Evolutionary conservation across 192 early-diverging fungal genomes (phyloP), one percentile per base, ranked within the genome.

Genomic region (Coemansia sp.): DNA sequence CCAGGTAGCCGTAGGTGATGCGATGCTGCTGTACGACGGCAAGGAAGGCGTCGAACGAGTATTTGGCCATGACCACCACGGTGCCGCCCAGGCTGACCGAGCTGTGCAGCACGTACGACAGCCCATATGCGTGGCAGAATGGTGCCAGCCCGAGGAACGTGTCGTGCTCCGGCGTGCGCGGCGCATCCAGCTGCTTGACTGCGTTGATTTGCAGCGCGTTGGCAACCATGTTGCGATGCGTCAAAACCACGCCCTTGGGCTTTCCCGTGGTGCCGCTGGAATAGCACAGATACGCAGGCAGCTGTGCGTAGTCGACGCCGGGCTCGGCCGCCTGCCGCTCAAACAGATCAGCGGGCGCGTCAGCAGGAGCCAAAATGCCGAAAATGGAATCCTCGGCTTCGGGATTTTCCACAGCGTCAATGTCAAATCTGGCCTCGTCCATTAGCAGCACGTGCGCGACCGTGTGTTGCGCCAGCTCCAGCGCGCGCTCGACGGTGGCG

Each of bases 1-100:
- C 88, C 54, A 91, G 77, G 50, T 82, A 86, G 4, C 81, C 88
- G 28, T 85, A 77, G 18, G 85, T 86, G 36, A 95, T 85, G 31
- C 84, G 78, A 84, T 91, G 87, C 58, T 80, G 84, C 72, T 90
- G 78, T 29, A 97, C 73, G 48, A 81, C 68, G 7, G 70, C 55
- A n/a, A 91, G 82, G 72, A 91, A 91, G 4, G 54, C 54, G 0
- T 76, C 77, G 31, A 94, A 79, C 38, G 86, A 84, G 72, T 92
- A 97, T 64, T 84, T 87, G 22, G 88, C 82, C 79, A 94, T 87
- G 20, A 95, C 86, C 11, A 94, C 85, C 17, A 88, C 82, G 18
- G 60, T 68, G 33, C 78, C 78, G 51, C 78, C 78, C 34, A 75
- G 63, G 0, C 66, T 32, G 22, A 82, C 71, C 3, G 80, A 68